Base-by-base conservation (phyloP, 768 basidiomycete species). In the Trametes cubensis region DNA sequence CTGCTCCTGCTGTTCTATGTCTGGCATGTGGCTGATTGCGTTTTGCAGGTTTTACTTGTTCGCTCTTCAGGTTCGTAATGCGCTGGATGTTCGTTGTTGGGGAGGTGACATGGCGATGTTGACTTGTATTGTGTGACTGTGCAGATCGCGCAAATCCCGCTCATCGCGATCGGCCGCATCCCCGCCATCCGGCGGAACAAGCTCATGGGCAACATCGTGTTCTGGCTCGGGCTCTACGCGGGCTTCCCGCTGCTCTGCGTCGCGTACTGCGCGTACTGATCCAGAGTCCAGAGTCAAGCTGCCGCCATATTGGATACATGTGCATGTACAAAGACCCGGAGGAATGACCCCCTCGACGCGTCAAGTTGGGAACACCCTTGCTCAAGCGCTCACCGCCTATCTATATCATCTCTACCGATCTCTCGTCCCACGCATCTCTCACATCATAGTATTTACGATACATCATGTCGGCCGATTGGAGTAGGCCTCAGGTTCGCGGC, bases 211-310 rank as follows among this genome's bases (percentile, higher is more conserved):
- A 92, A 92, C 63, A 74, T 94, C 48, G 85, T 96, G 34, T 98
- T 99, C 73, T 99, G 97, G 97, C 66, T 94, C 21, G 95, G 95
- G 3, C 81, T 98, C 25, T 92, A 90, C 67, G 86, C 87, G 6
- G 96, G 96, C 15, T 94, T 98, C 81, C 97, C 97, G 1, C 74
- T 98, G 58, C 83, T 99, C 17, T 95, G 94, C 65, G 92, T 95
- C 20, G 89, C 80, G 23, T 89, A 86, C 63, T 79, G 83, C 58
- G 80, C 81, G 40, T 85, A 85, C 65, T 88, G 68, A 78, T 55
- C 60, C 18, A 34, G 34, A 34, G 4, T 28, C 28, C 4, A 28
- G 28, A 28, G 4, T 7, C 28, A 28, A 28, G 28, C 34, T 6
- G 10, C 5, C 34, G 10, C 34, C 34, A 34, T 34, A 11, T 34